phyloP scores from a whole-genome alignment of 345 rosid species.

The Atalantia buxifolia region DNA sequence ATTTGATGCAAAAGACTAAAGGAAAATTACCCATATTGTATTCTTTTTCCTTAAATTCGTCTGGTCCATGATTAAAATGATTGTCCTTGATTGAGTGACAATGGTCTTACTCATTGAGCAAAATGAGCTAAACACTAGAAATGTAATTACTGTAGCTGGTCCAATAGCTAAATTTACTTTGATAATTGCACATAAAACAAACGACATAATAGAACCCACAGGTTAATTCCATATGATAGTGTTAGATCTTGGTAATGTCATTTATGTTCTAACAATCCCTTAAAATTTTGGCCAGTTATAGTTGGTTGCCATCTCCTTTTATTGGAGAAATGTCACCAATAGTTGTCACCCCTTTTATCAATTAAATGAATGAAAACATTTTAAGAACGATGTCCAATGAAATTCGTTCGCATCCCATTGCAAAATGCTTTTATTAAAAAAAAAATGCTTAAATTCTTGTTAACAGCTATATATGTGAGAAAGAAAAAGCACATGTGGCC shows the following conservation, averaged over 20 bases:
- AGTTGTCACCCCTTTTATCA: neutral
- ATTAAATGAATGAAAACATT: neutral
- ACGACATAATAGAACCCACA: neutral
- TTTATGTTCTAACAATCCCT: neutral
- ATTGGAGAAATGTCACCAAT: neutral
- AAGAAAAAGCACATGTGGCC: too few relatives aligned
- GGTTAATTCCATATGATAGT: neutral
- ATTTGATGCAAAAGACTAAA: too few relatives aligned
- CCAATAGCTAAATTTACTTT: neutral
- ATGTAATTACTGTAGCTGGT: neutral
- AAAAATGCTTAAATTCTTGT: neutral
- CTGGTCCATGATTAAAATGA: neutral
- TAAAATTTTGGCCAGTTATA: too few relatives aligned
- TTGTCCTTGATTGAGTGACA: neutral
- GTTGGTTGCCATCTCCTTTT: neutral
- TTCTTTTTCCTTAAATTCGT: too few relatives aligned
- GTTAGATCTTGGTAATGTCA: neutral
- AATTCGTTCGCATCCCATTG: neutral
- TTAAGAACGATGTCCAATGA: too few relatives aligned
- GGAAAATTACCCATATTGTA: too few relatives aligned
- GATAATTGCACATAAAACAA: neutral
- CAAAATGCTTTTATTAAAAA: too few relatives aligned
- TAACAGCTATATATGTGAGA: neutral
- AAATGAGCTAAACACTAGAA: neutral
- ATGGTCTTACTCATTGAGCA: neutral